phyloP scores from a whole-genome alignment of 2,329 filamentous ascomycete genomes.

The Neonectria neomacrospora region DNA sequence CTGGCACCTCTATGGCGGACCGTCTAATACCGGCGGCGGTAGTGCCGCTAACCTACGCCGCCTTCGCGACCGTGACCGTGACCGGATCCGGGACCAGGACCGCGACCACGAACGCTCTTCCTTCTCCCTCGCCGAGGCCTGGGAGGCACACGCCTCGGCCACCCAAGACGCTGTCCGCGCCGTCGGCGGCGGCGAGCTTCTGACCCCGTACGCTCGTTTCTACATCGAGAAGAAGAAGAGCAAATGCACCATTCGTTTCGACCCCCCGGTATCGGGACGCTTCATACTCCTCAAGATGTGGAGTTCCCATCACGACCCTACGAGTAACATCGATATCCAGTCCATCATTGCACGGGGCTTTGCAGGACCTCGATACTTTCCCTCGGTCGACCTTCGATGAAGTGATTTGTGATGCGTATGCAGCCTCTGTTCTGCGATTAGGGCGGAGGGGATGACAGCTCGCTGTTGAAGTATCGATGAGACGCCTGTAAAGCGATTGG shows the following conservation, averaged over 20 bases:
- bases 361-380: slow-evolving; percentile 87
- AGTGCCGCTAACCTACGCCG: slow-evolving; percentile 22
- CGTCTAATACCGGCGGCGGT: slow-evolving; percentile 23
- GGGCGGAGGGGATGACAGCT: not conserved
- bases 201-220: slow-evolving; percentile 82
- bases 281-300: slow-evolving; percentile 92
- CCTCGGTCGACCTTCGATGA: slow-evolving; percentile 71
- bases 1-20: slow-evolving; percentile 39
- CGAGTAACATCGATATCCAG: slow-evolving; percentile 87
- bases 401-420: not conserved
- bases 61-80: slow-evolving; percentile 33
- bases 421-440: not conserved
- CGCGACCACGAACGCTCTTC: slow-evolving; percentile 28
- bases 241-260: slow-evolving; percentile 87
- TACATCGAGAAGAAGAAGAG: slow-evolving; percentile 84
- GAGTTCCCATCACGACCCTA: slow-evolving; percentile 75
- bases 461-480: not conserved
- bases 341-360: slow-evolving; percentile 85
- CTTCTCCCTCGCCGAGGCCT: slow-evolving; percentile 48
- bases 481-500: not conserved
- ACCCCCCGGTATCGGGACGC: slow-evolving; percentile 82
- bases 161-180: slow-evolving; percentile 68
- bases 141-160: slow-evolving; percentile 62
- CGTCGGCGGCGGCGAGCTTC: slow-evolving; percentile 68
- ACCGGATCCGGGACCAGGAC: slow-evolving; percentile 34